phyloP scores from a whole-genome alignment of 1,284 basidiomycete genomes.

The Mycosarcoma maydis region DNA sequence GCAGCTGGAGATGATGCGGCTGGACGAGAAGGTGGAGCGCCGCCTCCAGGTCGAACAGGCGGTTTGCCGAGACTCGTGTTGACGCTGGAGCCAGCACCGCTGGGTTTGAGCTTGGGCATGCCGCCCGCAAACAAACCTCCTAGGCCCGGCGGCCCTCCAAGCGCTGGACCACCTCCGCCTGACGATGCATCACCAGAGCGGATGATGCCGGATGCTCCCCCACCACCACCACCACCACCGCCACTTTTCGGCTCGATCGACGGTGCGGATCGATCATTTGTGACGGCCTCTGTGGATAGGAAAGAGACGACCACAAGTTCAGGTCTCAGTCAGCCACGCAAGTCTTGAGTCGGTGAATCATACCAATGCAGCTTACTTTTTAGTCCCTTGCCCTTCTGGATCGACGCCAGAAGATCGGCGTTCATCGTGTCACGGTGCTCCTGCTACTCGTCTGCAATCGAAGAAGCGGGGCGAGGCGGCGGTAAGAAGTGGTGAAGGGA shows the following conservation, averaged over 20 bases:
- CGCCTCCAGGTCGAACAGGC: constrained; percentile 29
- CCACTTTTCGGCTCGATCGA: constrained; percentile 69
- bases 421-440: constrained; percentile 26
- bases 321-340: constrained; percentile 2
- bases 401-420: constrained; percentile 33
- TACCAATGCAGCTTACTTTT: constrained; percentile 27
- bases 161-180: constrained; percentile 67
- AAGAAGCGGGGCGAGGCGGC: not conserved
- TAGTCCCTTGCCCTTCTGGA: constrained; percentile 48
- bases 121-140: constrained; percentile 88
- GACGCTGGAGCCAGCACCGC: constrained; percentile 27
- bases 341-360: no score
- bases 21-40: constrained; percentile 22
- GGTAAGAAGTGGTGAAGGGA: no score
- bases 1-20: constrained; percentile 21
- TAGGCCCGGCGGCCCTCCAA: constrained; percentile 73
- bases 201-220: constrained; percentile 67
- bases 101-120: constrained; percentile 81
- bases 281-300: constrained; percentile 71
- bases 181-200: constrained; percentile 29
- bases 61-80: constrained; percentile 40
- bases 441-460: not conserved
- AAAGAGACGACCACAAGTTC: not conserved
- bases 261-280: constrained; percentile 83
- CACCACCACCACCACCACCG: constrained; percentile 23